These are phyloP conservation scores for Akanthomyces muscarius DNA, from an alignment of 2,329 filamentous ascomycete genomes.

Conservation along the genomic window DNA sequence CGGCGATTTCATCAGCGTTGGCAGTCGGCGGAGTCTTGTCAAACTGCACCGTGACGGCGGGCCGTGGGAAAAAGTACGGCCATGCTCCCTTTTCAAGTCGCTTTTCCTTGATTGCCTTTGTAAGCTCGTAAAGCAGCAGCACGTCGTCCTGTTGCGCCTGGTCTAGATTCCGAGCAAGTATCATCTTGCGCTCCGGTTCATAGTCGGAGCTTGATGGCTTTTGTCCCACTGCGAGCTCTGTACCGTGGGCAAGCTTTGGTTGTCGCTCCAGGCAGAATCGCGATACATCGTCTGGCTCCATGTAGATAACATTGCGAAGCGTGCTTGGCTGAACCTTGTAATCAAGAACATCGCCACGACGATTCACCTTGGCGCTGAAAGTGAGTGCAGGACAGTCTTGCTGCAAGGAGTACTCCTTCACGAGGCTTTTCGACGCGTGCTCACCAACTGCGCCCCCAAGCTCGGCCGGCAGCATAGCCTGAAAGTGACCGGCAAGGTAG, in stretches of 20 bases:
- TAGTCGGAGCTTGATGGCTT: conserved; percentile 19
- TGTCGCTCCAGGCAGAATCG: conserved; percentile 36
- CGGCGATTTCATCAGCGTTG: conserved; percentile 20
- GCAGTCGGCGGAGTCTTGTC: conserved; percentile 23
- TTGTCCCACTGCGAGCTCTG: conserved; percentile 30
- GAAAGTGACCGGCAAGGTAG: conserved; percentile 55
- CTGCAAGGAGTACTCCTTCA: conserved; percentile 53
- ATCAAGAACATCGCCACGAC: conserved; percentile 50
- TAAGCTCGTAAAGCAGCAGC: conserved; percentile 44
- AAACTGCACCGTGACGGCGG: conserved; percentile 43
- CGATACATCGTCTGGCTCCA: conserved; percentile 51
- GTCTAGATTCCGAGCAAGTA: conserved; percentile 39
- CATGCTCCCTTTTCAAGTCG: conserved; percentile 47
- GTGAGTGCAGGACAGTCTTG: conserved; percentile 52
- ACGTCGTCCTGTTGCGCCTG: conserved; percentile 43
- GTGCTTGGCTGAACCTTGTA: conserved; percentile 50
- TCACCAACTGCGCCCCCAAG: conserved; percentile 29
- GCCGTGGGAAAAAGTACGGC: conserved; percentile 43
- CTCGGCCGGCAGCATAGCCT: conserved; percentile 52
- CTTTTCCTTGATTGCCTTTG: conserved; percentile 39
- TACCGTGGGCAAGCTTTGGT: conserved; percentile 23
- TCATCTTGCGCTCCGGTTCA: conserved; percentile 40
- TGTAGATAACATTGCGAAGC: conserved; percentile 52
- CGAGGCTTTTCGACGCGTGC: conserved; percentile 35
- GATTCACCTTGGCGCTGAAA: conserved; percentile 57